Evolutionary conservation across 805 yeast species (phyloP), one percentile per base, ranked within the genome.

Genomic region (Metschnikowia drakensbergensis): DNA sequence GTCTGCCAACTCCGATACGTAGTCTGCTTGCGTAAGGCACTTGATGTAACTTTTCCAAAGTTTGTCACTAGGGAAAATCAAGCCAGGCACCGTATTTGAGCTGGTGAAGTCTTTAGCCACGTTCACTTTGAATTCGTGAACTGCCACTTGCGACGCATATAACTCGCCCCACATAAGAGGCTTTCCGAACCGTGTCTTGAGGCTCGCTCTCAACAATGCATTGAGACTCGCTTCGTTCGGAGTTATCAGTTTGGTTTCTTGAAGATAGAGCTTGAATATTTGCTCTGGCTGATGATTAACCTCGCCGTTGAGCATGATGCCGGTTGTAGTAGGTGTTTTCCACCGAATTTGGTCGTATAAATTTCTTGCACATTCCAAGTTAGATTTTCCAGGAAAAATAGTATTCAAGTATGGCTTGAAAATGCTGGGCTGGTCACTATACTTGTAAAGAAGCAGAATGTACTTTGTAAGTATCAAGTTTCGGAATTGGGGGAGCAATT

Each of bases 71-170:
- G 58, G 53, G n/a, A 33, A 23, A 8, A 51, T 52, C 25, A 46
- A 23, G n/a, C 52, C 50, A 2, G 40, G 39, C 5, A 7, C 26
- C 2, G 48, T 9, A 3, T 27, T 13, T 9, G 10, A 26, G 25
- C 31, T 33, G 31, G 37, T 37, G 13, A 49, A 42, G 26, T 38
- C 39, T 3, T 25, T 36, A 11, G 45, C 32, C 4, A 62, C 73
- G 36, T 76, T 65, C 1, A 72, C 69, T 48, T 79, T 74, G 62
- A 84, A 79, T 59, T 84, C 87, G 34, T 69, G 74, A 2, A 82
- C 70, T 0, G 86, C 82, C 26, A 81, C 69, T 54, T 83, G 88
- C 1, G 84, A 69, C 0, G 90, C 86, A 45, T 66, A 76, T 35
- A 72, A 44, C 1, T 66, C 64, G 7, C 69, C 80, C 88, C 88